Conservation (phyloP, 2,329 filamentous ascomycete genomes). For the Pseudofabraea citricarpa region DNA sequence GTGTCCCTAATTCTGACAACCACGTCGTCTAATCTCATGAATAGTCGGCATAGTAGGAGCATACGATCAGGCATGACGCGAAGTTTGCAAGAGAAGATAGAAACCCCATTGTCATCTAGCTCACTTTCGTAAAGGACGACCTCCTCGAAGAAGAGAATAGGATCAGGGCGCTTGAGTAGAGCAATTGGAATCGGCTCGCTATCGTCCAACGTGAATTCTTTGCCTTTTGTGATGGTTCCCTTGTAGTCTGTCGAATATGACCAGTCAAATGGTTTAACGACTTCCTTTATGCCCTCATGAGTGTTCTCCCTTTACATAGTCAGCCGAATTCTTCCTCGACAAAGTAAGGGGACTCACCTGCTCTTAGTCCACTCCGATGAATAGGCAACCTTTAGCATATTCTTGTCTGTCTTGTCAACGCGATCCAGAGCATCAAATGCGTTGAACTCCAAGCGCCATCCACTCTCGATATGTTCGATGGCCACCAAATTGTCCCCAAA, state of each 20-base stretch:
- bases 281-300: constrained; percentile 82
- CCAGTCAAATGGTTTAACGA: constrained; percentile 97
- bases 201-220: constrained; percentile 13
- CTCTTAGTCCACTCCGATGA: constrained; percentile 74
- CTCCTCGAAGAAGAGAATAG: constrained; percentile 95
- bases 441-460: constrained; percentile 77
- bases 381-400: constrained; percentile 91
- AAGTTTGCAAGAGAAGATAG: constrained; percentile 83
- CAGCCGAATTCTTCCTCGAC: too few species aligned
- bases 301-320: constrained; percentile 62
- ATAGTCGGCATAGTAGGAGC: constrained; percentile 79
- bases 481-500: constrained; percentile 90
- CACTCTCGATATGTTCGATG: constrained; percentile 67
- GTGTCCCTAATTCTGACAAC: constrained; percentile 85
- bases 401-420: constrained; percentile 88
- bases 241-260: constrained; percentile 88
- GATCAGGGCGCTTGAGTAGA: constrained; percentile 81
- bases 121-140: constrained; percentile 97
- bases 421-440: constrained; percentile 82
- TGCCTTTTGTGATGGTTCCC: constrained; percentile 53
- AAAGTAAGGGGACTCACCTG: too few species aligned
- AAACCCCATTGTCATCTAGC: constrained; percentile 94
- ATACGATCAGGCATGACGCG: constrained; percentile 88
- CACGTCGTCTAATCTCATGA: constrained; percentile 90
- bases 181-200: constrained; percentile 68